Conservation (phyloP, 176 grass and related monocot species). For the Musa schizocarpa region DNA sequence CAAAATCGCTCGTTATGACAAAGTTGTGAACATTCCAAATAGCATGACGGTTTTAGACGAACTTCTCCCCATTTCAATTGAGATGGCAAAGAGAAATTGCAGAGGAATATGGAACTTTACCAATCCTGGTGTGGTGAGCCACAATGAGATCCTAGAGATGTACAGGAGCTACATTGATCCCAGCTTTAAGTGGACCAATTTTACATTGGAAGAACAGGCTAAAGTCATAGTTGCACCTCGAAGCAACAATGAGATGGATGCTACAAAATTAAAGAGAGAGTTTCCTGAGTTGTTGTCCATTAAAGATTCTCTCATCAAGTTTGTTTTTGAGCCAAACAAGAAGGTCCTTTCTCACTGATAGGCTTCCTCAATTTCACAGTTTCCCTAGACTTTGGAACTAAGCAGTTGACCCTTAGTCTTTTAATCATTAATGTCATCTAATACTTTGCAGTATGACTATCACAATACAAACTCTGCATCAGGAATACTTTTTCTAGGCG, state of each 20-base stretch:
- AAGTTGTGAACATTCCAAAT: constrained; percentile 21
- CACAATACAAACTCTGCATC: not conserved
- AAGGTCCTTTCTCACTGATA: constrained; percentile 8
- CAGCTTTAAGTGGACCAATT: constrained; percentile 10
- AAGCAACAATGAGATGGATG: constrained; percentile 21
- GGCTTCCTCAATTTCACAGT: not conserved
- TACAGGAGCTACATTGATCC: constrained; percentile 11
- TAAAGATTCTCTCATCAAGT: constrained; percentile 19
- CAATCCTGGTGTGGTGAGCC: constrained; percentile 17
- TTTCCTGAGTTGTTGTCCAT: constrained; percentile 16
- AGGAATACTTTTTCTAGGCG: not conserved
- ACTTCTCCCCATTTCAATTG: constrained; percentile 15
- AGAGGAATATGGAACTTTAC: constrained; percentile 26
- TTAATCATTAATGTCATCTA: not conserved
- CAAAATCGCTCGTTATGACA: constrained; percentile 16
- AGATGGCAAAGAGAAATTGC: constrained; percentile 22
- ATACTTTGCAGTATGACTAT: not conserved
- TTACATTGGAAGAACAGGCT: constrained; percentile 13
- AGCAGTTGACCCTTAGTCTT: not conserved
- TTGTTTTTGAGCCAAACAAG: constrained; percentile 24
- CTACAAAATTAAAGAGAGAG: constrained; percentile 15
- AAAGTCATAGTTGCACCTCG: constrained; percentile 20
- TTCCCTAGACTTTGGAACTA: not conserved
- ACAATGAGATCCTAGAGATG: constrained; percentile 20
- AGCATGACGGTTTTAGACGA: constrained; percentile 20